Evolutionary conservation across 1,139 yeast species (phyloP), one percentile per base, ranked within the genome.

Genomic region (Blastobotrys ciferrii): DNA sequence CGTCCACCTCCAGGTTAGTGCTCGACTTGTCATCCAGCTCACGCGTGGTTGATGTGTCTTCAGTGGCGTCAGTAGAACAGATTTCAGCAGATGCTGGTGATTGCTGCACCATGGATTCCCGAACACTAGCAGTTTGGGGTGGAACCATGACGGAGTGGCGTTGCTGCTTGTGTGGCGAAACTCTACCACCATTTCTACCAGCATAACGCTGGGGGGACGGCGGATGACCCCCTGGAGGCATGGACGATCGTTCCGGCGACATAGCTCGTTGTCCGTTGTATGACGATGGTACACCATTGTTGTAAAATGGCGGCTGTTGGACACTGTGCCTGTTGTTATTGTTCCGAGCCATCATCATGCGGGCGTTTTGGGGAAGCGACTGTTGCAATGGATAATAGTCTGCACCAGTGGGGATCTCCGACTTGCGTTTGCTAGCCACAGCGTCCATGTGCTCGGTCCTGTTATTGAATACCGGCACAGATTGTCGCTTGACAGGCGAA

Each of bases 391-490:
- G 40, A 19, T 36, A 36, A 13, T 36, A 36, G 18, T 17, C 19
- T 3, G 28, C 28, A 23, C 33, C 42, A 14, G 30, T 39, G 14
- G 42, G 42, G 5, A 39, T 39, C 23, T 25, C 40, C 3, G 40
- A 36, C 14, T 36, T 36, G 28, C 40, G 40, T 23, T 36, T 36
- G 14, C 19, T 36, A 4, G 40, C 40, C 25, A 23, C 40, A 3
- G 25, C 25, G 14, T 19, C 25, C 40, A 36, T 11, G 6, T 36
- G 40, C 13, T 36, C 25, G 14, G 12, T 15, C n/a, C 13, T 9
- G 4, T 23, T 19, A 18, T 48, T 41, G 38, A 47, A 42, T 6
- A 37, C 47, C 2, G 53, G 53, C 6, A 50, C 53, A 13, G 53
- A 50, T 37, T 50, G 53, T 12, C 51, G 48, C 18, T 49, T 49